These are phyloP conservation scores for Globisporangium middletonii DNA, from an alignment of 352 stramenopile genomes.

Conservation along the genomic window DNA sequence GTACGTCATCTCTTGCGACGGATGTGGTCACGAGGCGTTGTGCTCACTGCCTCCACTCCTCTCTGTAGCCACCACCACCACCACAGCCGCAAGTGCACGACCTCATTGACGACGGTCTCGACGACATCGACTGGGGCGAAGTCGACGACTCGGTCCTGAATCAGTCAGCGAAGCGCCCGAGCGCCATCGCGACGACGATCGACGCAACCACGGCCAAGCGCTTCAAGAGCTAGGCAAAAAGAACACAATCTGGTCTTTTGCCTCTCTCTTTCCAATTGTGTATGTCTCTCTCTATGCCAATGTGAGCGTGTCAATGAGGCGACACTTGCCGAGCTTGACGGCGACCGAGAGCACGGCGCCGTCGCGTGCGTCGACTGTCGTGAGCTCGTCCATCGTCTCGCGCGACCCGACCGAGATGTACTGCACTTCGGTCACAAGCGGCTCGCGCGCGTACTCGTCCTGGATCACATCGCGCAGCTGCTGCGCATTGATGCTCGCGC, in stretches of 20 bases:
- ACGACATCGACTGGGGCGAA: constrained; percentile 61
- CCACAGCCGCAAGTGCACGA: constrained; percentile 7
- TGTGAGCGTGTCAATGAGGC: constrained; percentile 98
- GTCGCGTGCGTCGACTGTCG: constrained; percentile 49
- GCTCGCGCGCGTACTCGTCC: constrained; percentile 72
- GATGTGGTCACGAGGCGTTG: background rate
- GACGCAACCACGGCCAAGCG: constrained; percentile 8
- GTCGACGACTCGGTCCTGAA: constrained; percentile 42
- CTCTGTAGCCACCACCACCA: background rate
- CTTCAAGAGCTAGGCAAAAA: constrained; percentile 5
- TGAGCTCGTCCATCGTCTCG: constrained; percentile 92
- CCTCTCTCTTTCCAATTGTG: background rate
- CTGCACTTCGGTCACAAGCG: constrained; percentile 91
- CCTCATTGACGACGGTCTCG: constrained; percentile 35
- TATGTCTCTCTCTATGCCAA: constrained; percentile 29
- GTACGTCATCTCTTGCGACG: background rate
- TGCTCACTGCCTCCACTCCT: background rate
- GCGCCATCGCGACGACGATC: background rate
- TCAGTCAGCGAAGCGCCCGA: constrained; percentile 20
- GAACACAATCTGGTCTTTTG: background rate
- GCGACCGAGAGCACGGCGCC: constrained; percentile 93
- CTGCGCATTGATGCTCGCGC: constrained; percentile 19
- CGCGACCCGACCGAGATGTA: constrained; percentile 95
- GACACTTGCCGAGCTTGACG: constrained; percentile 92
- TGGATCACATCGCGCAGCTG: constrained; percentile 37